Evolutionary conservation across 441 rosid genomes (phyloP).

Genomic region (Codiaeum variegatum): DNA sequence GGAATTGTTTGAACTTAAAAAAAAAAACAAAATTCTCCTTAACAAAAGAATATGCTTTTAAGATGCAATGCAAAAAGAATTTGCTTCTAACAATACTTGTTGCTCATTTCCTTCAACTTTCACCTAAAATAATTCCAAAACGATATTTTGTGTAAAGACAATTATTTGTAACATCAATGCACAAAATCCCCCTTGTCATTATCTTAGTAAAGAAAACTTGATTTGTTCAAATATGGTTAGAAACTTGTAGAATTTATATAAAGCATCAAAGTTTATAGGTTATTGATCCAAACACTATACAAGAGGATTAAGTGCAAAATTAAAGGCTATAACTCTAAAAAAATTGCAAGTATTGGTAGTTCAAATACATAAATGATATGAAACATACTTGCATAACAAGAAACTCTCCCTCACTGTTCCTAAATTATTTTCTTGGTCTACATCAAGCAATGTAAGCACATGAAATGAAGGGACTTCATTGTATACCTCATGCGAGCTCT

Average conservation of each 20-base stretch:
- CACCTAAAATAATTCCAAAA: not conserved
- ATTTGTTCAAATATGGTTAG: not conserved
- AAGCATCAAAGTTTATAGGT: not conserved
- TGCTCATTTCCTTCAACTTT: not conserved
- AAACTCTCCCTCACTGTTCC: not conserved
- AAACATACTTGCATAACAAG: slow-evolving; percentile 15
- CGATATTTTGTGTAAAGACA: not conserved
- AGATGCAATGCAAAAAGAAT: not conserved
- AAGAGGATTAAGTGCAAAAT: not conserved
- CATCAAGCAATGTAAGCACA: slow-evolving; percentile 22
- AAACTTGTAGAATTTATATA: not conserved
- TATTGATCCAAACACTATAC: not conserved
- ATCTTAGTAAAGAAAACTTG: not conserved
- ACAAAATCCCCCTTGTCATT: too few relatives aligned
- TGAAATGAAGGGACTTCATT: slow-evolving; percentile 25
- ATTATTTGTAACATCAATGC: too few relatives aligned
- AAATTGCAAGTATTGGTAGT: slow-evolving; percentile 12
- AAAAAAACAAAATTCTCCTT: not conserved
- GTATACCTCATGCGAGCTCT: slow-evolving; percentile 18
- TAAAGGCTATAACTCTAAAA: slow-evolving; percentile 2
- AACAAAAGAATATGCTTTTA: not conserved
- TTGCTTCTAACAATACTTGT: not conserved
- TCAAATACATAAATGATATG: not conserved
- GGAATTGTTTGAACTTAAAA: not conserved
- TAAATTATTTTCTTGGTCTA: not conserved